A percentile compares a stretch with the other conserved stretches of the same genome.
Evolutionary conservation across 495 filamentous ascomycete genomes (phyloP).

Genomic region (Aspergillus biplanus): DNA sequence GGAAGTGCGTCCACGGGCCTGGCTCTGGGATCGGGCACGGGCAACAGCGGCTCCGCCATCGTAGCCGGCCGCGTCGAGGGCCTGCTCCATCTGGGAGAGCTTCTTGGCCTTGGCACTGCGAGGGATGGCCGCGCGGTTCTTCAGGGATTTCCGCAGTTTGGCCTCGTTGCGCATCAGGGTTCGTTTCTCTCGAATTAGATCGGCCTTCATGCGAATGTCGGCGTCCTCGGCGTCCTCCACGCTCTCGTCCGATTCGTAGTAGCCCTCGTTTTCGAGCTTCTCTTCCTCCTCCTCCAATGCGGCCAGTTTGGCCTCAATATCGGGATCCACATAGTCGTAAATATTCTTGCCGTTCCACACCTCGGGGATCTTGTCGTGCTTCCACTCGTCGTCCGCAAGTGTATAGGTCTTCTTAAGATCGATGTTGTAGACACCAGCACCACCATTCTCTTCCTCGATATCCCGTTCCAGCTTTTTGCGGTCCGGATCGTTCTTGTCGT

Average conservation of each 20-base stretch:
- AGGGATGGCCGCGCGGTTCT: slow-evolving; percentile 92
- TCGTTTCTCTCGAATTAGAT: slow-evolving; percentile 92
- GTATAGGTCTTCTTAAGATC: slow-evolving; percentile 86
- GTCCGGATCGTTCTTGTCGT: slow-evolving; percentile 84
- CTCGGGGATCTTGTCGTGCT: slow-evolving; percentile 93
- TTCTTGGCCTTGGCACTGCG: slow-evolving; percentile 73
- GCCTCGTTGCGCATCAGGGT: slow-evolving; percentile 86
- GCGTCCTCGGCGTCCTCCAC: slow-evolving; percentile 83
- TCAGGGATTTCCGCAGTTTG: slow-evolving; percentile 88
- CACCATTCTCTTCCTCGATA: slow-evolving; percentile 89
- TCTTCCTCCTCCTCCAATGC: slow-evolving; percentile 96
- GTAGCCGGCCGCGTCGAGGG: slow-evolving; percentile 81
- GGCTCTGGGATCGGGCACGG: slow-evolving; percentile 68
- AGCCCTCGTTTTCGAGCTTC: slow-evolving; percentile 80
- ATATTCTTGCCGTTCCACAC: slow-evolving; percentile 93
- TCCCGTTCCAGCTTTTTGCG: slow-evolving; percentile 80
- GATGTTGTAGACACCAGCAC: slow-evolving; percentile 93
- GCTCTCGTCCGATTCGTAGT: slow-evolving; percentile 69
- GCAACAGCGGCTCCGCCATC: slow-evolving; percentile 74
- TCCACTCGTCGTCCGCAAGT: slow-evolving; percentile 86
- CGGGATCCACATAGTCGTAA: slow-evolving; percentile 94
- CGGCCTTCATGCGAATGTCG: slow-evolving; percentile 86
- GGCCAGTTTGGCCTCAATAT: slow-evolving; percentile 88
- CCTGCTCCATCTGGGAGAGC: slow-evolving; percentile 80
- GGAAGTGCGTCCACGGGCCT: slow-evolving; percentile 62